These are phyloP conservation scores for Coniochaeta prunicola DNA, from an alignment of 2,329 filamentous ascomycete genomes.

Conservation along the genomic window DNA sequence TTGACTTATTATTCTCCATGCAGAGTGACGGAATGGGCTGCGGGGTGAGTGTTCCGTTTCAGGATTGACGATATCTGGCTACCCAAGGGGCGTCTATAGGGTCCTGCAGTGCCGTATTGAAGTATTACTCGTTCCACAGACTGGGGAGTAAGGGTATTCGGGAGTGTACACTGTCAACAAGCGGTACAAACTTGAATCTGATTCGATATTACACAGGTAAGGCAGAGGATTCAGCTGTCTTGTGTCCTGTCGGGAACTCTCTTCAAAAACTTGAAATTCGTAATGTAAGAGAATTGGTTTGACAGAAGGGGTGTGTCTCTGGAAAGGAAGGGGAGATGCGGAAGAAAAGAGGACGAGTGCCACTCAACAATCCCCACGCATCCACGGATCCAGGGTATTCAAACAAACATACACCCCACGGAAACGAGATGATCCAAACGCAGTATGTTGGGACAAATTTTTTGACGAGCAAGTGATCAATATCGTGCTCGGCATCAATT, in stretches of 20 bases:
- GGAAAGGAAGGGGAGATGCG: conserved; percentile 9
- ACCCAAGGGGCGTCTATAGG: not conserved
- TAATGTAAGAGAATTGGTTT: conserved; percentile 7
- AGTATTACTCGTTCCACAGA: not conserved
- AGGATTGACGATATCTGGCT: conserved; percentile 7
- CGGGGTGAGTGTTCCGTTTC: conserved; percentile 7
- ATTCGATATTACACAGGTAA: conserved; percentile 1
- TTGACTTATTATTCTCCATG: conserved; percentile 23
- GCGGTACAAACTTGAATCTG: conserved; percentile 1
- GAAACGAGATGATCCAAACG: not conserved
- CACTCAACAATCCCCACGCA: conserved; percentile 7
- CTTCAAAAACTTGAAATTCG: conserved; percentile 5
- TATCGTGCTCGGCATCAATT: conserved; percentile 24
- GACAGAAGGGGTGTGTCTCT: conserved; percentile 10
- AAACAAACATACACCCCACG: conserved; percentile 4
- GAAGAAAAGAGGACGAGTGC: conserved; percentile 9
- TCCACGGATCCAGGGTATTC: conserved; percentile 7
- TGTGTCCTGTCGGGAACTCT: not conserved
- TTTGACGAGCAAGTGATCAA: conserved; percentile 26
- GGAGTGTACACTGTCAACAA: conserved; percentile 1
- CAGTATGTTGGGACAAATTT: conserved; percentile 12
- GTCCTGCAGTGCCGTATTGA: not conserved
- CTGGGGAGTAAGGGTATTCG: not conserved
- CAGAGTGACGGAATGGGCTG: conserved; percentile 9
- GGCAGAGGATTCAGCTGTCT: not conserved